Percentiles rank a stretch among this genome's conserved stretches.
Evolutionary conservation across 495 filamentous ascomycete species (phyloP).

Genomic region (Aspergillus ostianus): DNA sequence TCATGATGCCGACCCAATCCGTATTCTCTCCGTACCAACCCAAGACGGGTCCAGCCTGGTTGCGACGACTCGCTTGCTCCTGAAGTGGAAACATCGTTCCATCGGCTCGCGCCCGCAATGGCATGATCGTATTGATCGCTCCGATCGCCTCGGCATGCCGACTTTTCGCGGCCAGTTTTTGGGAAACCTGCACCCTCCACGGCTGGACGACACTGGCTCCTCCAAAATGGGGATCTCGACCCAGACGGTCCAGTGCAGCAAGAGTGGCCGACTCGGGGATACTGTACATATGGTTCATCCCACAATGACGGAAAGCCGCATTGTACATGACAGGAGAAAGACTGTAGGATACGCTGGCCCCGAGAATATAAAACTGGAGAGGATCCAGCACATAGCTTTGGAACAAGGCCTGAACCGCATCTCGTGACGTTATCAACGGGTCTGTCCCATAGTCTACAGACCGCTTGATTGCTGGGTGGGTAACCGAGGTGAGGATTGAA

Average conservation of each 20-base stretch:
- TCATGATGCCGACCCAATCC: conserved; percentile 75
- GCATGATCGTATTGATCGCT: conserved; percentile 79
- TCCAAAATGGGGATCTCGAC: conserved; percentile 65
- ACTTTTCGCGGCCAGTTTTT: conserved; percentile 65
- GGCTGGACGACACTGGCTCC: conserved; percentile 72
- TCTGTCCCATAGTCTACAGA: conserved; percentile 30
- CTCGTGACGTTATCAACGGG: conserved; percentile 51
- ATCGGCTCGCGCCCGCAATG: conserved; percentile 60
- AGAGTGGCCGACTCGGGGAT: conserved; percentile 63
- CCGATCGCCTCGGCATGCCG: conserved; percentile 78
- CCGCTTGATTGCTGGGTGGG: conserved; percentile 59
- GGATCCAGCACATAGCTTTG: conserved; percentile 60
- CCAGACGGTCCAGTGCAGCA: conserved; percentile 60
- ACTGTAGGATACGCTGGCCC: conserved; percentile 71
- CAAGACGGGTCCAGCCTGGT: conserved; percentile 60
- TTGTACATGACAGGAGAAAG: conserved; percentile 78
- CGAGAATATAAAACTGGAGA: conserved; percentile 72
- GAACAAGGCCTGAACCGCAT: conserved; percentile 56
- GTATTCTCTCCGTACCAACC: conserved; percentile 83
- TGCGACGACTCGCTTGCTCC: conserved; percentile 59
- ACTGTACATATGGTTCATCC: conserved; percentile 70
- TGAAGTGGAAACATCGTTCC: conserved; percentile 65
- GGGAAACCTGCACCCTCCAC: conserved; percentile 71
- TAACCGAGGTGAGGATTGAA: conserved; percentile 64
- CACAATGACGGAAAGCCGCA: conserved; percentile 68